Conservation (phyloP, 768 basidiomycete genomes). For the Rhodotorula sphaerocarpa region DNA sequence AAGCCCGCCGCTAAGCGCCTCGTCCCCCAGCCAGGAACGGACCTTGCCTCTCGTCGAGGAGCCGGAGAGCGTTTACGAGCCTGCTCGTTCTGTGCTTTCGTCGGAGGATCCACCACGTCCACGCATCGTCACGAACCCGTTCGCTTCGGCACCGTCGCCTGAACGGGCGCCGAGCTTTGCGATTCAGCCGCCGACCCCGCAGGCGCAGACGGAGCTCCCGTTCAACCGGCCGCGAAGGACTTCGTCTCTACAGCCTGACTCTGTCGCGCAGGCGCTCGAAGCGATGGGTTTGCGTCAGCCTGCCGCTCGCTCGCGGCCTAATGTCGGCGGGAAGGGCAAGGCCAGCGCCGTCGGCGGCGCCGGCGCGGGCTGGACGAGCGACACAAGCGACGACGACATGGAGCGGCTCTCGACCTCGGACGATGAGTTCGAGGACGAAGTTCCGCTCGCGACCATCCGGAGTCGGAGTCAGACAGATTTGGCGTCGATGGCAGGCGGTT, state of each 20-base stretch:
- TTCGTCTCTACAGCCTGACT: constrained; percentile 12
- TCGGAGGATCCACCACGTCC: too few relatives aligned
- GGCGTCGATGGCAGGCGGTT: not conserved
- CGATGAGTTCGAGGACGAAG: constrained; percentile 28
- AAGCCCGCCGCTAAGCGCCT: too few relatives aligned
- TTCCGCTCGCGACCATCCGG: constrained; percentile 25
- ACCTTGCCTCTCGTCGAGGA: too few relatives aligned
- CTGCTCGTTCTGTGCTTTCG: too few relatives aligned
- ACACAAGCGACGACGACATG: constrained; percentile 29
- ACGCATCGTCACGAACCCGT: too few relatives aligned
- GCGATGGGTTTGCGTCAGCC: constrained; percentile 16
- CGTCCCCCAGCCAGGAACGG: too few relatives aligned
- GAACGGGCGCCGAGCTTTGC: constrained; percentile 1
- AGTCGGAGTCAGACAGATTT: constrained; percentile 22
- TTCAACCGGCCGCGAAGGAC: constrained; percentile 10
- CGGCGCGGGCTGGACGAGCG: constrained; percentile 7
- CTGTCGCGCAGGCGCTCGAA: constrained; percentile 10
- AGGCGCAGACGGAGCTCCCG: not conserved
- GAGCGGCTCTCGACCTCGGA: constrained; percentile 16
- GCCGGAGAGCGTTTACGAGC: too few relatives aligned
- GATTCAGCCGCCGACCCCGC: constrained; percentile 26
- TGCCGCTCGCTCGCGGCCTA: not conserved
- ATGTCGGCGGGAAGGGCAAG: not conserved
- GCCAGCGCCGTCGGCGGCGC: not conserved
- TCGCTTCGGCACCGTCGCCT: too few relatives aligned